Percentiles rank a stretch among this genome's conserved stretches.
phyloP scores from a whole-genome alignment of 306 rosid species.

The Prunus campanulata region DNA sequence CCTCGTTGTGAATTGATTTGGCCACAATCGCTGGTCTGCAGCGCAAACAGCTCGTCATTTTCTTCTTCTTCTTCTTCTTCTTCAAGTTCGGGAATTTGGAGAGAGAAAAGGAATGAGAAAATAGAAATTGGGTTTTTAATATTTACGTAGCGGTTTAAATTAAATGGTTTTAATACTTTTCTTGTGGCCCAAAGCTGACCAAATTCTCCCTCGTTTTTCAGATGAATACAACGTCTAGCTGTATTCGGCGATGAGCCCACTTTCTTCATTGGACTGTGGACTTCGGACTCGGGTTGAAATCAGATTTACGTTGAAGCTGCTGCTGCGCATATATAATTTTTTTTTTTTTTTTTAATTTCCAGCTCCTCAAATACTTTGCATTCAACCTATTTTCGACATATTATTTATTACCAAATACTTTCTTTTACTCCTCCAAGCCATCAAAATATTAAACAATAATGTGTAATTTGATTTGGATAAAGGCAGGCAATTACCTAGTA shows the following conservation, averaged over 20 bases:
- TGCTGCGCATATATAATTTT: too few species aligned
- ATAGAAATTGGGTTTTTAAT: not conserved
- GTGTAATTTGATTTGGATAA: too few species aligned
- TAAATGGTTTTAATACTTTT: not conserved
- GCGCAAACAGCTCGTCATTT: slow-evolving; percentile 40
- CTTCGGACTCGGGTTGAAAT: not conserved
- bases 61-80: not conserved
- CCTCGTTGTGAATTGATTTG: slow-evolving; percentile 17
- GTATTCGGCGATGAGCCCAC: not conserved
- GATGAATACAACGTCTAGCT: not conserved
- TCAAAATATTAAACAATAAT: too few species aligned
- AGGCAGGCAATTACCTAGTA: too few species aligned
- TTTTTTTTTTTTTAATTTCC: too few species aligned
- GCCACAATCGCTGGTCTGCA: slow-evolving; percentile 28
- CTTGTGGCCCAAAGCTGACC: slow-evolving; percentile 2
- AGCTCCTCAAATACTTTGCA: too few species aligned
- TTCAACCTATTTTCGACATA: too few species aligned
- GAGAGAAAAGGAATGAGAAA: not conserved
- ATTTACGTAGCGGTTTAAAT: not conserved
- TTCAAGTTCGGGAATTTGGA: not conserved
- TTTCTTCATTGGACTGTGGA: not conserved
- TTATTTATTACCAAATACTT: too few species aligned
- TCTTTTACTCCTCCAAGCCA: too few species aligned
- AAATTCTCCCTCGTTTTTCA: not conserved
- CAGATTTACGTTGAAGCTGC: not conserved